phyloP scores from a whole-genome alignment of 2,329 filamentous ascomycete species.

The Trichoderma afroharzianum region DNA sequence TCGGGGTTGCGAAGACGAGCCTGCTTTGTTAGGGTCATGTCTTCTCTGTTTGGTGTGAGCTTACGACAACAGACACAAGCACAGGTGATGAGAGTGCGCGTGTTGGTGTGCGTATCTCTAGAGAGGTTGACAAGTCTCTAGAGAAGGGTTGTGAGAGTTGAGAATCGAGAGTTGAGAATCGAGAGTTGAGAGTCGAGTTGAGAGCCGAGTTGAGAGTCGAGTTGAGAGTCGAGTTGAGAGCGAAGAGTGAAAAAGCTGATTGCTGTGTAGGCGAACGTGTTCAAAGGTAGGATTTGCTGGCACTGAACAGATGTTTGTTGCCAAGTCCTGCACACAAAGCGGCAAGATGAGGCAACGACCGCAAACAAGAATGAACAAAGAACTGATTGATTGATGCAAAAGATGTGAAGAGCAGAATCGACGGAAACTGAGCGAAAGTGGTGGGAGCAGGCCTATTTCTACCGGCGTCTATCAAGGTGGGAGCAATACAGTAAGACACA shows the following conservation, averaged over 20 bases:
- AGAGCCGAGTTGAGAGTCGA: background rate
- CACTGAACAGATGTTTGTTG: background rate
- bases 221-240: background rate
- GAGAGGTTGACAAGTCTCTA: background rate
- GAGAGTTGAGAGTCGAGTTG: background rate
- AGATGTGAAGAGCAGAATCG: background rate
- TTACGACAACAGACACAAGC: constrained; percentile 44
- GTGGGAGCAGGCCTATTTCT: constrained; percentile 21
- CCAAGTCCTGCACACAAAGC: background rate
- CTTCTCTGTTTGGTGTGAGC: constrained; percentile 38
- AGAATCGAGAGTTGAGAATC: background rate
- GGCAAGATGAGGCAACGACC: constrained; percentile 3
- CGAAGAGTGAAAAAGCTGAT: background rate
- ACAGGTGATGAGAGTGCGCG: constrained; percentile 23
- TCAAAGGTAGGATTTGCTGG: background rate
- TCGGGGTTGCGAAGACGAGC: constrained; percentile 58
- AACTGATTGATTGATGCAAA: background rate
- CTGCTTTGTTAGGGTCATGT: constrained; percentile 52
- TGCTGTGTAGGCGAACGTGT: background rate
- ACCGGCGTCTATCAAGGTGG: constrained; percentile 6
- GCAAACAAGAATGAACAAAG: background rate
- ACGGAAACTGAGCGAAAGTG: background rate
- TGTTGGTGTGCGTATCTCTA: constrained; percentile 16
- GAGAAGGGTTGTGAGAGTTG: background rate
- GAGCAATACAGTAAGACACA: constrained; percentile 14